Evolutionary conservation across 805 yeast genomes (phyloP), one percentile per base, ranked within the genome.

Genomic region (Ogataea dorogensis): DNA sequence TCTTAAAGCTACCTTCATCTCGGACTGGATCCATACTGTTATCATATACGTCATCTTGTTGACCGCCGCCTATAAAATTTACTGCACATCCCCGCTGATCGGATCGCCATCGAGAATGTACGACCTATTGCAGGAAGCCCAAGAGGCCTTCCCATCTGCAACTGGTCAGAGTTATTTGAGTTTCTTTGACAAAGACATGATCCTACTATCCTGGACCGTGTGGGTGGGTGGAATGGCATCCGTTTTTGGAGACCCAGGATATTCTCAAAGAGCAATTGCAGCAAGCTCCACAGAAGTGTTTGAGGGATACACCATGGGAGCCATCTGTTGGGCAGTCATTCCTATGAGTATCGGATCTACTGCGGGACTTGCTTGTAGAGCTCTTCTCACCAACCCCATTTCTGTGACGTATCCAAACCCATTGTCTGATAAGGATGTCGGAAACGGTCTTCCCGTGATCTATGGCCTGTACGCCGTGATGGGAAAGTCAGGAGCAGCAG

Each of bases 201-300:
- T 61, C 17, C 49, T 56, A 32, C 63, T 64, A 43, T 67, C 67
- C 1, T 50, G 65, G 27, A 61, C 61, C 28, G 57, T 58, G 24
- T 51, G 63, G 5, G 42, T 54, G 20, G 68, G 70, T 30, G 64
- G 63, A 38, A 56, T 63, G 31, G 68, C 67, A 6, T 46, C 63
- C 16, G 58, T 67, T 2, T 59, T 65, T 13, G 56, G 62, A 58
- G 71, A 66, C 44, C 53, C 63, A 17, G 60, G 67, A 2, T 66
- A 62, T 35, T 65, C 69, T 67, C 70, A 65, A 44, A 64, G 65
- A 38, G 52, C 65, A 10, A 61, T 64, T 34, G 56, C 64, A 43
- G 63, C 70, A 9, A 51, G 60, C 44, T 46, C 56, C 13, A 54
- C 49, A 12, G 64, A 68, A 13, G 52, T 61, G 15, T 64, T 63